Conservation (phyloP, 2,329 filamentous ascomycete species). For the Fusarium clavum region DNA sequence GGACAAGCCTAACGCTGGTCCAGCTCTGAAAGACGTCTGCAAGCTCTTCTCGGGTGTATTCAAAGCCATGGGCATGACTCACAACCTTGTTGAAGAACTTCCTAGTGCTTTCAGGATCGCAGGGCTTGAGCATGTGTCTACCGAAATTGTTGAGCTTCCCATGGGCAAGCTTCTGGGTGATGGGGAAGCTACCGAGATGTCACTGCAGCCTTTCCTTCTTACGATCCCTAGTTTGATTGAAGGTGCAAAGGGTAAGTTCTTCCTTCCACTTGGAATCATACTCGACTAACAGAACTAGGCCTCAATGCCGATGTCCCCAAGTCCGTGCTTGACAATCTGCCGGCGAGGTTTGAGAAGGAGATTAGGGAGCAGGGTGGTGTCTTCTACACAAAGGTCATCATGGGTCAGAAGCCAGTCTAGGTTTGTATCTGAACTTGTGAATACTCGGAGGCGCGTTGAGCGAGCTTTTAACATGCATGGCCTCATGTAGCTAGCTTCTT, state of each 20-base stretch:
- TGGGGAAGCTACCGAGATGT: background rate
- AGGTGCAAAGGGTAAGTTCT: slow-evolving; percentile 8
- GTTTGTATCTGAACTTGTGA: no score
- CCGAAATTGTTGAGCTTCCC: slow-evolving; percentile 5
- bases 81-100: background rate
- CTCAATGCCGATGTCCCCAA: slow-evolving; percentile 4
- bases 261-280: rapidly evolving
- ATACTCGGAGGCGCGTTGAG: background rate
- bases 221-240: slow-evolving; percentile 12
- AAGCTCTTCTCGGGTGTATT: slow-evolving; percentile 6
- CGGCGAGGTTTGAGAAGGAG: slow-evolving; percentile 24
- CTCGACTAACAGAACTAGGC: background rate
- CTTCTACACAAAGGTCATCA: slow-evolving; percentile 4
- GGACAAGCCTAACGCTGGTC: background rate
- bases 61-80: slow-evolving; percentile 16
- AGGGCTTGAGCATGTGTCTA: background rate
- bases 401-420: slow-evolving; percentile 8
- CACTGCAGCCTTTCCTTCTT: slow-evolving; percentile 6
- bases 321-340: background rate
- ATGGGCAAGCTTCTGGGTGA: slow-evolving; percentile 15
- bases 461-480: background rate
- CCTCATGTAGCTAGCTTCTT: background rate
- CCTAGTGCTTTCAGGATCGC: background rate
- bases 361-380: slow-evolving; percentile 6
- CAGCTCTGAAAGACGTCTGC: slow-evolving; percentile 16